Conservation (phyloP, 352 stramenopile genomes). For the Globisporangium irregulare region DNA sequence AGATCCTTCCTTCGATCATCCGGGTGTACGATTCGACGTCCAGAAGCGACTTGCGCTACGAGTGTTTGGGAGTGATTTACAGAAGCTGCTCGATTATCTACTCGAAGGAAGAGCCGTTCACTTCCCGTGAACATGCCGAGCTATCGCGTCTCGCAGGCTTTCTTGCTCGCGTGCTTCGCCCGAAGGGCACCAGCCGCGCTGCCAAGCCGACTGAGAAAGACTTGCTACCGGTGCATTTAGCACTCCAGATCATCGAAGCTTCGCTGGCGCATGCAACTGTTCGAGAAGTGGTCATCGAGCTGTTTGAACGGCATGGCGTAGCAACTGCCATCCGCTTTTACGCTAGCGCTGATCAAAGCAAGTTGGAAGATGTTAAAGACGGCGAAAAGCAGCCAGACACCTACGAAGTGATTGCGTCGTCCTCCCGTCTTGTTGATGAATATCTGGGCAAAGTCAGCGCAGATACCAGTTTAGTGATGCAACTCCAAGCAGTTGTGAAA, state of each 20-base stretch:
- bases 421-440: slow-evolving; percentile 35
- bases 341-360: slow-evolving; percentile 12
- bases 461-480: slow-evolving; percentile 26
- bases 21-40: slow-evolving; percentile 52
- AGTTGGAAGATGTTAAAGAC: background rate
- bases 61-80: slow-evolving; percentile 55
- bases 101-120: slow-evolving; percentile 26
- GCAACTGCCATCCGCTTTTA: slow-evolving; percentile 52
- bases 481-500: slow-evolving; percentile 30
- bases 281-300: slow-evolving; percentile 21
- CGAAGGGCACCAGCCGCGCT: slow-evolving; percentile 24
- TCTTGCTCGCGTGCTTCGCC: slow-evolving; percentile 50
- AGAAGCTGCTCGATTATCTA: slow-evolving; percentile 43
- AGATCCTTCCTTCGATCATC: slow-evolving; percentile 46
- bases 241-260: slow-evolving; percentile 49
- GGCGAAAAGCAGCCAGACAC: slow-evolving; percentile 14
- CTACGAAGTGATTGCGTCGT: slow-evolving; percentile 28
- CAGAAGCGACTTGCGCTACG: slow-evolving; percentile 45
- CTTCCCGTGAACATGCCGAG: slow-evolving; percentile 26
- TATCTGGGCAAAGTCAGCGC: slow-evolving; percentile 37
- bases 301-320: slow-evolving; percentile 61
- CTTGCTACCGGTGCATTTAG: slow-evolving; percentile 30
- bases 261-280: slow-evolving; percentile 24
- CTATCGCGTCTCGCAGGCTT: slow-evolving; percentile 45
- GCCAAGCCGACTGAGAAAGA: slow-evolving; percentile 24